These are phyloP conservation scores for Mycena rebaudengoi DNA, from an alignment of 768 basidiomycete genomes.

Conservation along the genomic window DNA sequence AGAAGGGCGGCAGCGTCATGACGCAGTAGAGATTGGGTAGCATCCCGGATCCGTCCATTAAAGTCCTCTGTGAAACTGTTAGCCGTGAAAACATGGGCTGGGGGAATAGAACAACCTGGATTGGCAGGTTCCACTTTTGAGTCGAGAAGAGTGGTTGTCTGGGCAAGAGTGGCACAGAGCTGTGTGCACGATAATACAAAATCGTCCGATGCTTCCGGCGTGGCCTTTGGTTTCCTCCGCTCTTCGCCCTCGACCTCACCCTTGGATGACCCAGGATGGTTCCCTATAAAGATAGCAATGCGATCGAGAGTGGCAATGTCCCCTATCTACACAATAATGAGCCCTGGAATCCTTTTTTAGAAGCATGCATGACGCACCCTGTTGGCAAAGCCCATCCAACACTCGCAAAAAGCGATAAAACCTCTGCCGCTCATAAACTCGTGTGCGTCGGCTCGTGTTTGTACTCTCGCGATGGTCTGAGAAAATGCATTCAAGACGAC, in stretches of 20 bases:
- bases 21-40: slow-evolving; percentile 25
- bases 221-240: background rate
- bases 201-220: slow-evolving; percentile 9
- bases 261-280: slow-evolving; percentile 14
- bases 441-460: slow-evolving; percentile 43
- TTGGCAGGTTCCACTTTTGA: slow-evolving; percentile 27
- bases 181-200: slow-evolving; percentile 48
- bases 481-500: slow-evolving; percentile 53
- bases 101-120: slow-evolving; percentile 26
- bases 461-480: slow-evolving; percentile 51
- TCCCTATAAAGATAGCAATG: slow-evolving; percentile 50
- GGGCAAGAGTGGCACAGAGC: slow-evolving; percentile 53
- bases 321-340: slow-evolving; percentile 46
- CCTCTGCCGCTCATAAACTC: slow-evolving; percentile 57
- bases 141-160: slow-evolving; percentile 52
- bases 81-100: background rate
- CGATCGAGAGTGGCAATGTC: slow-evolving; percentile 57
- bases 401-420: slow-evolving; percentile 74
- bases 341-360: background rate
- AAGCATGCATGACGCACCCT: slow-evolving; percentile 51
- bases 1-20: slow-evolving; percentile 23
- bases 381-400: slow-evolving; percentile 74
- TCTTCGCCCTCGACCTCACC: background rate
- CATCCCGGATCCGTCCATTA: slow-evolving; percentile 30
- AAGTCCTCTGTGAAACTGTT: slow-evolving; percentile 23